Base-by-base conservation (phyloP, 116 monocot genomes). In the Cymodocea nodosa region DNA sequence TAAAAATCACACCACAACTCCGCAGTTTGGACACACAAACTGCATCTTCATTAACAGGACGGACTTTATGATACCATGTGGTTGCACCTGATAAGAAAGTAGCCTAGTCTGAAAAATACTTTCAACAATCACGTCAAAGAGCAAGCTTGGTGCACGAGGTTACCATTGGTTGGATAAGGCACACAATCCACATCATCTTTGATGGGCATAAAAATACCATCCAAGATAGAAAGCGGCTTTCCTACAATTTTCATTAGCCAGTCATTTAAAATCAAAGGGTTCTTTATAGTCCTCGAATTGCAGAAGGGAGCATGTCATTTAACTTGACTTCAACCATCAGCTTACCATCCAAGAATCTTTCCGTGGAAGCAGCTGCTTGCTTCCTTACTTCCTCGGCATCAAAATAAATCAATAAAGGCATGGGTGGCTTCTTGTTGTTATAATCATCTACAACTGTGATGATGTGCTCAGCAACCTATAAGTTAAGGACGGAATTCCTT, bases 131-230 rank as follows among this genome's bases (percentile, higher is more conserved):
- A 30, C 1, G 30, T 30, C 1, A 30, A 30, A 30, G 30, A 30
- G 30, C 30, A 30, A 30, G 3, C 30, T 30, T 30, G 30, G 30
- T 30, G 30, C 30, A 30, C 3, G 30, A 30, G 30, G 30, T 30
- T 68, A 98, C 98, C 77, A 67, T 76, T 98, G 10, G 86, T 82
- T 74, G 92, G 92, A 78, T 86, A 75, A 59, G 98, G 98, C 67
- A 56, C 73, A 82, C 98, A 98, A 61, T 98, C 92, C 69, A 98
- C 78, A 64, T 98, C 98, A 92, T 98, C 98, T 77, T 98, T 98
- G 50, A 92, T 82, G 49, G 92, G 84, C 59, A 92, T 76, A 74
- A 98, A 98, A 50, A 98, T 78, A 10, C 98, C 98, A 79, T 98
- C 98, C 65, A 98, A 79, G 63, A 98, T 76, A 20, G 98, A 92